phyloP scores from a whole-genome alignment of 1,284 basidiomycete species.

The Vanrija sp. region DNA sequence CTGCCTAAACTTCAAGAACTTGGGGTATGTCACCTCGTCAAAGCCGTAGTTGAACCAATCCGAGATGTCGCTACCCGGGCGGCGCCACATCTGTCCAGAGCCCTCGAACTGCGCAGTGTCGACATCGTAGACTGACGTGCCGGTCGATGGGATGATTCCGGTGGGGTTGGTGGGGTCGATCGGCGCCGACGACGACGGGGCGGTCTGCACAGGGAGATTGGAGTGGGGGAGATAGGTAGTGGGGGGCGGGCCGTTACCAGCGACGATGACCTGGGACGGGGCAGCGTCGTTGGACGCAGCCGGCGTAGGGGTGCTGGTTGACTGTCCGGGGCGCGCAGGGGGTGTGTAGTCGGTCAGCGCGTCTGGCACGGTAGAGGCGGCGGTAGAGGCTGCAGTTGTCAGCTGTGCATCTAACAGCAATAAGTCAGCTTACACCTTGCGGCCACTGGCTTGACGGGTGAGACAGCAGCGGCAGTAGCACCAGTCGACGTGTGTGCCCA shows the following conservation, averaged over 20 bases:
- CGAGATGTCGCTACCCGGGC: slow-evolving; percentile 86
- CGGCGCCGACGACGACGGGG: slow-evolving; percentile 23
- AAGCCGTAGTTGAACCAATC: slow-evolving; percentile 99
- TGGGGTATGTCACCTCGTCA: slow-evolving; percentile 92
- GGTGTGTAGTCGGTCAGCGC: slow-evolving; percentile 88
- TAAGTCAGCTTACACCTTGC: slow-evolving; percentile 25
- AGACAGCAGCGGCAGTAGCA: slow-evolving; percentile 22
- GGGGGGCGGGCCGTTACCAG: slow-evolving; percentile 18
- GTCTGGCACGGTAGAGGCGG: slow-evolving; percentile 35
- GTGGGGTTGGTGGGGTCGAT: slow-evolving; percentile 63
- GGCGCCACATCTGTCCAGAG: slow-evolving; percentile 76
- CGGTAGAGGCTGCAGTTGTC: slow-evolving; percentile 51
- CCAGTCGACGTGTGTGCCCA: slow-evolving; percentile 45
- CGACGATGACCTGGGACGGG: slow-evolving; percentile 24
- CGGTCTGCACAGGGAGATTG: slow-evolving; percentile 34
- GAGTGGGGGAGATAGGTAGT: slow-evolving; percentile 30
- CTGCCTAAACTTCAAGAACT: slow-evolving; percentile 79
- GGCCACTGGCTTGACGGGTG: slow-evolving; percentile 15
- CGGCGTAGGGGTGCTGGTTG: background rate
- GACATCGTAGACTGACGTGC: slow-evolving; percentile 80
- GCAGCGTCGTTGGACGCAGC: slow-evolving; percentile 33
- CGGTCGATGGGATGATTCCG: slow-evolving; percentile 56
- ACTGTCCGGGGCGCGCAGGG: slow-evolving; percentile 62
- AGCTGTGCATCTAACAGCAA: no score
- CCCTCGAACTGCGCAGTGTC: slow-evolving; percentile 77